A percentile compares a stretch with the other conserved stretches of the same genome.
phyloP scores from a whole-genome alignment of 495 filamentous ascomycete genomes.

The Choiromyces venosus region DNA sequence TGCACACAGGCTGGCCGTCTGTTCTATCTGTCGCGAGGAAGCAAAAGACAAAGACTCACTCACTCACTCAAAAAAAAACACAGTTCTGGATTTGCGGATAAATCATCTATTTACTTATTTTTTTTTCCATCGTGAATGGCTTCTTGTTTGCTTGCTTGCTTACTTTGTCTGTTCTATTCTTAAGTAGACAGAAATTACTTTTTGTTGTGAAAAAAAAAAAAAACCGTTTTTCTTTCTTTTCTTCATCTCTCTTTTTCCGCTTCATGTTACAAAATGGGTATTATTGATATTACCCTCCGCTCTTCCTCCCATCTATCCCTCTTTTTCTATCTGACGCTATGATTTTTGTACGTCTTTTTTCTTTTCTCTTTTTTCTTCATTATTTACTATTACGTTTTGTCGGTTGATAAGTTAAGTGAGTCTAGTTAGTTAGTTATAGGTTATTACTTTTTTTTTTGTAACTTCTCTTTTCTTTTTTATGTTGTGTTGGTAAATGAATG shows the following conservation, averaged over 20 bases:
- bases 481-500: neutral
- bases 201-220: no score
- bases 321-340: neutral
- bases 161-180: neutral
- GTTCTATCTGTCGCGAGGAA: constrained; percentile 27
- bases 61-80: no score
- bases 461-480: neutral
- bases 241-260: neutral
- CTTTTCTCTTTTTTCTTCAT: neutral
- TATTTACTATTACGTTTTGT: no score
- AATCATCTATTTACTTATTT: no score
- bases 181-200: constrained; percentile 4
- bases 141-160: neutral
- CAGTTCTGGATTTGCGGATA: no score
- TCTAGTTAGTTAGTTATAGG: neutral
- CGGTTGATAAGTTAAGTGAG: no score
- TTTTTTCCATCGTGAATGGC: neutral
- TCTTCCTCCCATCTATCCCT: neutral
- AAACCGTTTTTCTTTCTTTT: neutral
- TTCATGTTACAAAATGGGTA: neutral
- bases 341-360: neutral
- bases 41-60: neutral
- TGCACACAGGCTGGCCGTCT: constrained; percentile 18
- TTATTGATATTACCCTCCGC: neutral
- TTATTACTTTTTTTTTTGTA: neutral